These are phyloP conservation scores for Mycena sanguinolenta DNA, from an alignment of 768 basidiomycete genomes.

Conservation along the genomic window DNA sequence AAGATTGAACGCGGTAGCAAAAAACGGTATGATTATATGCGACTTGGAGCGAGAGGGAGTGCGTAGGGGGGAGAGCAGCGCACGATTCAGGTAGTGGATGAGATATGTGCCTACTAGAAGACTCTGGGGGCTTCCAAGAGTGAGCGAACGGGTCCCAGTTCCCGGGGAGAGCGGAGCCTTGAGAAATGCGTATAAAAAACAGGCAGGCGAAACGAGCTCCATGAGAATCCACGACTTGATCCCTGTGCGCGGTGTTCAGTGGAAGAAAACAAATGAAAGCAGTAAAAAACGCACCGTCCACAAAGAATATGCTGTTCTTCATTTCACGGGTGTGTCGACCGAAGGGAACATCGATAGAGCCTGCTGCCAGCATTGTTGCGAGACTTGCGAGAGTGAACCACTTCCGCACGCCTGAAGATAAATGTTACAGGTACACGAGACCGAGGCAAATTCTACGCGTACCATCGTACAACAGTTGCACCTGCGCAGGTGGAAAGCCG, in stretches of 20 bases:
- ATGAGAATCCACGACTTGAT: slow-evolving; percentile 80
- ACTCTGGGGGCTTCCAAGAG: slow-evolving; percentile 56
- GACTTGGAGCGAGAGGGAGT: slow-evolving; percentile 84
- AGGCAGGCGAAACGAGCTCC: slow-evolving; percentile 75
- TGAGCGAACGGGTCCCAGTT: slow-evolving; percentile 40
- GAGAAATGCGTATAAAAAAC: slow-evolving; percentile 65
- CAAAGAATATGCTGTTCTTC: slow-evolving; percentile 51
- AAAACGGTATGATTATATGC: slow-evolving; percentile 74
- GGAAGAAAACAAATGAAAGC: not conserved
- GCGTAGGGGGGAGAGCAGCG: slow-evolving; percentile 82
- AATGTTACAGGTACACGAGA: not conserved
- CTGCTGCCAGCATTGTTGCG: slow-evolving; percentile 50
- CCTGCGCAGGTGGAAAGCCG: slow-evolving; percentile 25
- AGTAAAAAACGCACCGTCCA: slow-evolving; percentile 62
- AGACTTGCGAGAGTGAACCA: slow-evolving; percentile 60
- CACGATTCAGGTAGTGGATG: slow-evolving; percentile 87
- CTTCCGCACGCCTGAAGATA: slow-evolving; percentile 53
- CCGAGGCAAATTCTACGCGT: not conserved
- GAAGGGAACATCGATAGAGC: slow-evolving; percentile 82
- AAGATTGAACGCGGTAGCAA: slow-evolving; percentile 74
- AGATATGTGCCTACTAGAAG: slow-evolving; percentile 73
- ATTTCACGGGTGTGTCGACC: slow-evolving; percentile 72
- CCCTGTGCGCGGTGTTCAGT: slow-evolving; percentile 19
- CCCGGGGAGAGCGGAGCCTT: slow-evolving; percentile 62
- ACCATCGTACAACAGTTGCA: slow-evolving; percentile 29